These are phyloP conservation scores for Crataegus laevigata DNA, from an alignment of 306 rosid genomes.

Conservation along the genomic window DNA sequence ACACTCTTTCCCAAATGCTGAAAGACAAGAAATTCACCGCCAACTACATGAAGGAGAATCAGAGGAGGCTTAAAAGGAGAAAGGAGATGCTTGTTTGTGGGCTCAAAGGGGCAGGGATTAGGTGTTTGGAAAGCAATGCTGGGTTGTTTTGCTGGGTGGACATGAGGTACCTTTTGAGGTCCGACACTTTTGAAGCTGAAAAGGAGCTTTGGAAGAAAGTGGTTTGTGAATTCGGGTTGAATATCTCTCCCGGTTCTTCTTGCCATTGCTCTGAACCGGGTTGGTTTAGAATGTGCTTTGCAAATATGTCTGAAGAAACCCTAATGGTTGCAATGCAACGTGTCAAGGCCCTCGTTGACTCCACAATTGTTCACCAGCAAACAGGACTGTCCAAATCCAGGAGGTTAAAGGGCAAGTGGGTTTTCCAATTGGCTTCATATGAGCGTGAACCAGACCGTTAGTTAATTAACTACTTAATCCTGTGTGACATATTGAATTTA, in stretches of 20 bases:
- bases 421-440: conserved; percentile 15
- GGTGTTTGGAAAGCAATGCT: conserved; percentile 60
- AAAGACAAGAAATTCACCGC: conserved; percentile 36
- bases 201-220: conserved; percentile 64
- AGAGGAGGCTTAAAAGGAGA: conserved; percentile 34
- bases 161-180: conserved; percentile 48
- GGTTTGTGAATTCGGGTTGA: conserved; percentile 42
- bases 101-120: conserved; percentile 42
- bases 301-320: conserved; percentile 65
- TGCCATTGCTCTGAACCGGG: conserved; percentile 88
- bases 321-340: conserved; percentile 55
- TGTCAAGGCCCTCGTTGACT: conserved; percentile 34
- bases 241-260: conserved; percentile 76
- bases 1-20: conserved; percentile 42
- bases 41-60: conserved; percentile 37
- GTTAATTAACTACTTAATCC: background rate
- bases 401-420: conserved; percentile 22
- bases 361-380: background rate
- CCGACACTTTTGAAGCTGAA: conserved; percentile 58
- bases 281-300: conserved; percentile 86
- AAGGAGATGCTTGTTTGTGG: conserved; percentile 45
- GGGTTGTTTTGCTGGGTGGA: conserved; percentile 90
- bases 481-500: background rate
- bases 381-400: background rate
- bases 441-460: conserved; percentile 25